phyloP scores from a whole-genome alignment of 768 basidiomycete genomes.

The Vararia minispora region DNA sequence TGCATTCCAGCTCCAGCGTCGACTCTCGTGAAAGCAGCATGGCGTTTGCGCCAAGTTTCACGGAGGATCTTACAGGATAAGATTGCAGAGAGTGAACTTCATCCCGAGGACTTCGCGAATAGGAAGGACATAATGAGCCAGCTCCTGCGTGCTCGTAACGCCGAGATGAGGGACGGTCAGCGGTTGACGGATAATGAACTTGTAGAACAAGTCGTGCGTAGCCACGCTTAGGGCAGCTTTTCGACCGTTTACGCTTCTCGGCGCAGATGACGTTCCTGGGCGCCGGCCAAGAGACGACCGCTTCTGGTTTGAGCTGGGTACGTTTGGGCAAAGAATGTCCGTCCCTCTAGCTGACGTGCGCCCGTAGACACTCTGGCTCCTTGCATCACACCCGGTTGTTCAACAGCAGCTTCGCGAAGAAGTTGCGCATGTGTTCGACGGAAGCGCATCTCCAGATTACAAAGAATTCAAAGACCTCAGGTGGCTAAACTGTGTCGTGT shows the following conservation, averaged over 20 bases:
- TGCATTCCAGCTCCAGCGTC: not conserved
- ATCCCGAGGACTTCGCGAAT: conserved; percentile 25
- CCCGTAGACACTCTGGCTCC: conserved; percentile 37
- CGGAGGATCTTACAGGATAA: conserved; percentile 29
- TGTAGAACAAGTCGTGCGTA: conserved; percentile 38
- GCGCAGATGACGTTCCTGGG: conserved; percentile 35
- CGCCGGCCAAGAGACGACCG: conserved; percentile 33
- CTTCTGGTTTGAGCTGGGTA: conserved; percentile 14
- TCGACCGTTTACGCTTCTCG: not conserved
- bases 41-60: conserved; percentile 31
- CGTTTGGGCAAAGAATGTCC: conserved; percentile 29
- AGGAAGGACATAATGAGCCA: conserved; percentile 44
- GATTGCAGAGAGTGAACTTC: conserved; percentile 22
- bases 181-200: conserved; percentile 35
- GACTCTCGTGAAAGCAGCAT: conserved; percentile 26
- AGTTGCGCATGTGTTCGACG: conserved; percentile 27
- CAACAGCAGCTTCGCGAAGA: conserved; percentile 46
- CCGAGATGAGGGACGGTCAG: conserved; percentile 20
- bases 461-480: conserved; percentile 9
- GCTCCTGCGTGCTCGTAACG: conserved; percentile 32
- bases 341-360: conserved; percentile 10
- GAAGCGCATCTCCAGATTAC: conserved; percentile 7
- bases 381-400: conserved; percentile 36
- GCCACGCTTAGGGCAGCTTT: conserved; percentile 1
- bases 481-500: conserved; percentile 12